Evolutionary conservation across 352 stramenopile species (phyloP).

Genomic region (Phytophthora idaei): DNA sequence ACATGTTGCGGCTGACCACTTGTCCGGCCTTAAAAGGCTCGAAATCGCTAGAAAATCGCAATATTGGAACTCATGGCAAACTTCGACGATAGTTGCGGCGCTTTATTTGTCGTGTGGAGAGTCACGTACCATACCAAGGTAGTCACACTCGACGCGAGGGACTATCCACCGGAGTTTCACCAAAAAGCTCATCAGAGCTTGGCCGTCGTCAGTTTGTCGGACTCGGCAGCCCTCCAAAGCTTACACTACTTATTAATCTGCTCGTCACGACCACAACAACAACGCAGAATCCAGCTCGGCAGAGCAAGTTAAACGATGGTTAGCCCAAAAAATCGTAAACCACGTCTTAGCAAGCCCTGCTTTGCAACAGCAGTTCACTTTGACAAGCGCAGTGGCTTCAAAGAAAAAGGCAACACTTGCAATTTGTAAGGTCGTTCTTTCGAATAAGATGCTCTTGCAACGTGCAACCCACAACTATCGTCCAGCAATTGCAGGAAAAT

Average conservation of each 20-base stretch:
- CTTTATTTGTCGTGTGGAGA: no score
- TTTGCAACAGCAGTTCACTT: background rate
- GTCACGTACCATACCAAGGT: background rate
- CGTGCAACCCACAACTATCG: background rate
- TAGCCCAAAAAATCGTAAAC: background rate
- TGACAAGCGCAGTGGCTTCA: background rate
- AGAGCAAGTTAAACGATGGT: background rate
- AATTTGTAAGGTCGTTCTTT: background rate
- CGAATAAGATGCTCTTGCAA: constrained; percentile 1
- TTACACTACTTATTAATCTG: background rate
- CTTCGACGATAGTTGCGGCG: no score
- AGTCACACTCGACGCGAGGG: background rate
- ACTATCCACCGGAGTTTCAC: constrained; percentile 1
- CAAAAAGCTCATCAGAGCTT: background rate
- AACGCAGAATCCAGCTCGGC: background rate
- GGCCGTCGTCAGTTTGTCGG: background rate
- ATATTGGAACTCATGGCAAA: no score
- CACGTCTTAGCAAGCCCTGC: background rate
- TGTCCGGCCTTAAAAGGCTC: background rate
- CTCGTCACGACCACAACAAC: background rate
- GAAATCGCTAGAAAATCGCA: no score
- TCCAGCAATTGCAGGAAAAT: background rate
- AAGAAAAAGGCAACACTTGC: background rate
- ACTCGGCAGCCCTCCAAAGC: background rate
- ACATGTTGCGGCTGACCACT: background rate